Percentiles rank a stretch among this genome's conserved stretches.
Conservation (phyloP, 495 filamentous ascomycete genomes). For the Neurospora sp. region DNA sequence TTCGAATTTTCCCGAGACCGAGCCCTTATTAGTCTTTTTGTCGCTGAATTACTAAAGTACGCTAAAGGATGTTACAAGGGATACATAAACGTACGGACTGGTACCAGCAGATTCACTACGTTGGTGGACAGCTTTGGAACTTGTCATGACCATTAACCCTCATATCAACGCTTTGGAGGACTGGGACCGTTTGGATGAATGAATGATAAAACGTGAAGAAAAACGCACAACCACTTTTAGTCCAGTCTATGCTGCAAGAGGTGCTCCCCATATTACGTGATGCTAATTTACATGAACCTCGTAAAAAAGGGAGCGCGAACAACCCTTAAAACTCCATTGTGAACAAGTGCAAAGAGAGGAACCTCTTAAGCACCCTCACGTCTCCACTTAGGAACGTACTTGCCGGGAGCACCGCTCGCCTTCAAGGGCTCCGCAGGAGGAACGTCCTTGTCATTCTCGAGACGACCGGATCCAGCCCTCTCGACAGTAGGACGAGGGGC, state of each 20-base stretch:
- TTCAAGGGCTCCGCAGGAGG: conserved; percentile 29
- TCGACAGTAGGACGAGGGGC: conserved; percentile 21
- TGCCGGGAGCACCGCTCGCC: conserved; percentile 33
- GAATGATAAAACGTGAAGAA: neutral
- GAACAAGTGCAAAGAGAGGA: conserved; percentile 9
- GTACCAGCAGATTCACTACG: neutral
- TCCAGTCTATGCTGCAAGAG: neutral
- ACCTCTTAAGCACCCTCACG: conserved; percentile 12
- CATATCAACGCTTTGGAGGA: neutral
- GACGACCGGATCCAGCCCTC: conserved; percentile 21
- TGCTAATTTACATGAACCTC: conserved; percentile 21
- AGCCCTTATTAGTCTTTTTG: neutral
- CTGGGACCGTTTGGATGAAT: neutral
- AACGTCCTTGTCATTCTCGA: conserved; percentile 13
- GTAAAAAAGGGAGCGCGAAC: conserved; percentile 9
- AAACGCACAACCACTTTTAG: neutral
- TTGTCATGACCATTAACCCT: neutral
- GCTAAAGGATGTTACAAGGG: neutral
- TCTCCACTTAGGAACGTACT: conserved; percentile 33
- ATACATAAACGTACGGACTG: neutral
- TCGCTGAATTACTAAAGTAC: neutral
- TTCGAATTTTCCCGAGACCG: neutral
- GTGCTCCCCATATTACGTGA: conserved; percentile 15
- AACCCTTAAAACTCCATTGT: conserved; percentile 14
- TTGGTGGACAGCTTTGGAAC: neutral